These are phyloP conservation scores for Entrophospora sp. DNA, from an alignment of 192 early-diverging fungal genomes.

Conservation along the genomic window DNA sequence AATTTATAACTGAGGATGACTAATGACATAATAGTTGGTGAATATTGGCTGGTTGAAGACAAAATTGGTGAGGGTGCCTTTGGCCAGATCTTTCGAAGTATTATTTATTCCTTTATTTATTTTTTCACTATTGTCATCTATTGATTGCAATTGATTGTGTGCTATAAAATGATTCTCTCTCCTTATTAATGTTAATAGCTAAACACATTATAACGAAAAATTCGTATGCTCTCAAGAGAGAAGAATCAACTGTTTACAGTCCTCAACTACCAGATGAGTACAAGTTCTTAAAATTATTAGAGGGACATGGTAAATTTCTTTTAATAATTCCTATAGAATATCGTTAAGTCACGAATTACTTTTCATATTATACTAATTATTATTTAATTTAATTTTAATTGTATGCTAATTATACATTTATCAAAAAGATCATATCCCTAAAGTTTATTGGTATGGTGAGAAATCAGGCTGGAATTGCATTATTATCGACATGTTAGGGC, in stretches of 20 bases:
- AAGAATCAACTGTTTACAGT: constrained; percentile 26
- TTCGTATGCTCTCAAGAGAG: constrained; percentile 46
- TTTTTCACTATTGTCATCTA: too few relatives aligned
- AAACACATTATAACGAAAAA: constrained; percentile 33
- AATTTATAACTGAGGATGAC: background rate
- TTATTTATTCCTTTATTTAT: too few relatives aligned
- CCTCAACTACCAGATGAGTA: constrained; percentile 44
- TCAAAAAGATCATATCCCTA: constrained; percentile 46
- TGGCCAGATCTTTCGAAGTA: constrained; percentile 56
- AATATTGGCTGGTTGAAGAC: constrained; percentile 42
- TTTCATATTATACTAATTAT: background rate
- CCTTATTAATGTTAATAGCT: too few relatives aligned
- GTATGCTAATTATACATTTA: too few relatives aligned
- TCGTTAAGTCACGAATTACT: background rate
- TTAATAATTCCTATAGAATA: too few relatives aligned
- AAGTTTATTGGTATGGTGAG: constrained; percentile 44
- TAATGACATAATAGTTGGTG: constrained; percentile 30
- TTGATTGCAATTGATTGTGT: too few relatives aligned
- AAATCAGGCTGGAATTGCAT: constrained; percentile 41
- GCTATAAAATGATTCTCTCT: too few relatives aligned
- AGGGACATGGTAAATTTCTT: constrained; percentile 24
- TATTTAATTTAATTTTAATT: too few relatives aligned
- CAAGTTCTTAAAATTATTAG: constrained; percentile 34
- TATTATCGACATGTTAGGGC: constrained; percentile 49
- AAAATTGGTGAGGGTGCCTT: constrained; percentile 56